These are phyloP conservation scores for Leishmania braziliensis DNA, from an alignment of 208 protist species.

Conservation along the genomic window DNA sequence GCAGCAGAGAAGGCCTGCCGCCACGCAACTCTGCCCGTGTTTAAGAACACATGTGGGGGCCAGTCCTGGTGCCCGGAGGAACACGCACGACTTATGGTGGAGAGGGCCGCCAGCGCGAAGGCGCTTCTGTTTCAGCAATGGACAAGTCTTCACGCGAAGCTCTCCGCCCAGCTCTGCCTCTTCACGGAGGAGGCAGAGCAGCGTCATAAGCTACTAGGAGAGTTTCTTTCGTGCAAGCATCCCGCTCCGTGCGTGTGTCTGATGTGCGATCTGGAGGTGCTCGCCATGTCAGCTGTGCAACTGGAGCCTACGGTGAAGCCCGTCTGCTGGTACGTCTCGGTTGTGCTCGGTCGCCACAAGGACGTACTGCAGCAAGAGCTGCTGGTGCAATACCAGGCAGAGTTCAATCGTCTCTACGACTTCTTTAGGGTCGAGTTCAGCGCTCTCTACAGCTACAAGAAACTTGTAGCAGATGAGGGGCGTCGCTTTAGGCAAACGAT, in stretches of 20 bases:
- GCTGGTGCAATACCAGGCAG: slow-evolving; percentile 27
- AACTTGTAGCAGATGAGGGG: slow-evolving; percentile 45
- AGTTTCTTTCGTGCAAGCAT: slow-evolving; percentile 56
- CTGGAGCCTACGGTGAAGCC: slow-evolving; percentile 40
- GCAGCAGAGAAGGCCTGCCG: neutral
- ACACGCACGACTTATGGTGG: neutral
- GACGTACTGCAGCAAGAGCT: slow-evolving; percentile 34
- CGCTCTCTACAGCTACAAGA: slow-evolving; percentile 33
- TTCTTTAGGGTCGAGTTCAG: slow-evolving; percentile 28
- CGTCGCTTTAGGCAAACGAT: slow-evolving; percentile 38
- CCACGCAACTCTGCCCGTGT: neutral
- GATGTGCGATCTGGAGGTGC: slow-evolving; percentile 51
- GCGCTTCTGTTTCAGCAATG: slow-evolving; percentile 31
- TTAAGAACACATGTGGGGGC: neutral
- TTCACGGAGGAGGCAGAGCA: slow-evolving; percentile 43
- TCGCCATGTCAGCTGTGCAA: slow-evolving; percentile 48
- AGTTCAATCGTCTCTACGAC: slow-evolving; percentile 24
- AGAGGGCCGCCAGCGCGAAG: slow-evolving; percentile 36
- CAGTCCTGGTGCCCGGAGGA: neutral
- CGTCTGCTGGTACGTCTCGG: slow-evolving; percentile 46
- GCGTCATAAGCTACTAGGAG: slow-evolving; percentile 36
- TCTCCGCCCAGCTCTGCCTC: slow-evolving; percentile 30
- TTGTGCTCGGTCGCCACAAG: slow-evolving; percentile 38
- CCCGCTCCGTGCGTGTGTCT: slow-evolving; percentile 50
- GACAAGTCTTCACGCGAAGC: slow-evolving; percentile 22